Conservation (phyloP, 2,329 filamentous ascomycete species). For the Phoma sp. region DNA sequence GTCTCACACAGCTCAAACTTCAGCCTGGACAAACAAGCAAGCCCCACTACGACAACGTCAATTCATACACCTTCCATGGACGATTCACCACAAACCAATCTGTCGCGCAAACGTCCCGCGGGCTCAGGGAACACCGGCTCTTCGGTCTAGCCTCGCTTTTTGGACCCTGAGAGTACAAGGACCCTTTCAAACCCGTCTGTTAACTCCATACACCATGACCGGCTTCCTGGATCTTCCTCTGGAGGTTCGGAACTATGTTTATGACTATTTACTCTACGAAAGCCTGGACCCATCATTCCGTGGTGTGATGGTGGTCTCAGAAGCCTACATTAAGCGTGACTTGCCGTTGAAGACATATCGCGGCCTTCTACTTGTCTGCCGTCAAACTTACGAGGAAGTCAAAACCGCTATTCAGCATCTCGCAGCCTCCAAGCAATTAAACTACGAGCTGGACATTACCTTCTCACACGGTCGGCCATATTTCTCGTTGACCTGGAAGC, state of each 20-base stretch:
- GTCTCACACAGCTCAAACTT: constrained; percentile 17
- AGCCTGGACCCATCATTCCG: constrained; percentile 29
- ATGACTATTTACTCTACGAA: constrained; percentile 34
- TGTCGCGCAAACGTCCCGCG: constrained; percentile 17
- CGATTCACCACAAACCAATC: not conserved
- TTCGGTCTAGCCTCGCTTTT: constrained; percentile 14
- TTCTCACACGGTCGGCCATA: constrained; percentile 44
- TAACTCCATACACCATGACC: constrained; percentile 25
- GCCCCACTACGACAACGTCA: not conserved
- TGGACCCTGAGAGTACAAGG: constrained; percentile 17
- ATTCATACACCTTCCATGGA: constrained; percentile 14
- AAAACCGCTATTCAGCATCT: constrained; percentile 38
- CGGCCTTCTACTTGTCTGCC: constrained; percentile 31
- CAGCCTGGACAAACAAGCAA: constrained; percentile 11
- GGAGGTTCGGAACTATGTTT: constrained; percentile 38
- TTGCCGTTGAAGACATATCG: constrained; percentile 37
- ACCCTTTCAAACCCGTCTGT: constrained; percentile 18
- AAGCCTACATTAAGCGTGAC: constrained; percentile 35
- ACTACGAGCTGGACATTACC: constrained; percentile 35
- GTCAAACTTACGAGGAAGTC: constrained; percentile 33
- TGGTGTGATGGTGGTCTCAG: constrained; percentile 40
- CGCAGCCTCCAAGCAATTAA: constrained; percentile 30
- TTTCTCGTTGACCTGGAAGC: constrained; percentile 38
- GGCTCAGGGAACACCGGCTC: constrained; percentile 7
- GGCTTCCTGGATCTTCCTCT: constrained; percentile 39